phyloP scores from a whole-genome alignment of 164 flowering plant genomes.

The Brasenia schreberi region DNA sequence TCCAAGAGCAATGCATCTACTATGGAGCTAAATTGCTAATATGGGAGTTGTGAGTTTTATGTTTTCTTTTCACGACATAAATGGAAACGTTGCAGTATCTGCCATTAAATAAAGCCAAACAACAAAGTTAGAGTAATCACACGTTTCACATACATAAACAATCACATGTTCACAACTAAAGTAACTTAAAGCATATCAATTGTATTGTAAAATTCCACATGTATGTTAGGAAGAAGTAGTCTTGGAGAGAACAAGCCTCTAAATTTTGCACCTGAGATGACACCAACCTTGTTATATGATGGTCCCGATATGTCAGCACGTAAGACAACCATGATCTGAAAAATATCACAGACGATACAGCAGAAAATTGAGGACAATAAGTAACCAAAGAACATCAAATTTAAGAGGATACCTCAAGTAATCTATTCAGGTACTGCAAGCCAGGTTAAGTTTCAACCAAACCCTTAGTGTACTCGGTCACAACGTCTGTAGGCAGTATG shows the following conservation, averaged over 20 bases:
- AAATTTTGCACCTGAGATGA: conserved; percentile 70
- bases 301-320: conserved; percentile 67
- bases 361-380: background rate
- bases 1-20: no score
- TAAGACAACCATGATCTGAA: conserved; percentile 85
- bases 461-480: conserved; percentile 89
- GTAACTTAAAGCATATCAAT: background rate
- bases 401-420: conserved; percentile 49
- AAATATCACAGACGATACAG: background rate
- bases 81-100: no score
- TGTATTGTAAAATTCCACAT: background rate
- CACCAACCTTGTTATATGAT: conserved; percentile 78
- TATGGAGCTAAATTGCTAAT: no score
- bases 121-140: no score
- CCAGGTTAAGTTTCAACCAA: conserved; percentile 85
- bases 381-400: background rate
- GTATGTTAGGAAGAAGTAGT: background rate
- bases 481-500: conserved; percentile 45
- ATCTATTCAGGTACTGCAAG: conserved; percentile 83
- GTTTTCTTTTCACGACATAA: no score
- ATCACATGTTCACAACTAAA: background rate
- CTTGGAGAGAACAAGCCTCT: background rate
- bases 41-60: no score
- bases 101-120: no score
- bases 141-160: background rate